Evolutionary conservation across 768 basidiomycete species (phyloP), one percentile per base, ranked within the genome.

Genomic region (Cyathus striatus): DNA sequence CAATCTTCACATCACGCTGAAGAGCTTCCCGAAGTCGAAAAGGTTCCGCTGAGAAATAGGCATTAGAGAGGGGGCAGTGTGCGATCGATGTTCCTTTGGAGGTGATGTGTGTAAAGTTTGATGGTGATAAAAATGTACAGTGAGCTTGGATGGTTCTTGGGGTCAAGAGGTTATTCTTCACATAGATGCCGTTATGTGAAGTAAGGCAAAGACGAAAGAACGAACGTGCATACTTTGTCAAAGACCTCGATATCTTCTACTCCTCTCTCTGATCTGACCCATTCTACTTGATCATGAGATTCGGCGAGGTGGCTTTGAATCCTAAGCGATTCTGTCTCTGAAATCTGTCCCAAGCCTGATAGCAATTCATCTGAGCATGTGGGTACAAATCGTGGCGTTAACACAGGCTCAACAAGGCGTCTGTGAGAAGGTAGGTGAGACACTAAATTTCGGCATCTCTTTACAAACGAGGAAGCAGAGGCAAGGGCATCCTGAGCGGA

Each of bases 351-450:
- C 0, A 95, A 67, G 6, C 79, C 83, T 6, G 49, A 47, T 0
- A 94, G 70, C 23, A 93, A 68, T 34, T 74, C 78, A 39, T 86
- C 69, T 2, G 88, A 85, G 57, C 90, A 94, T 0, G 90, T 90
- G 1, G 92, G 92, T 2, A 94, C 83, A 49, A 94, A 95, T 14
- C 92, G 79, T 0, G 92, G 92, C 0, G 92, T 93, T 42, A 95
- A 61, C 7, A 94, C 87, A 1, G 92, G 92, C 44, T 86, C 76
- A 3, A 92, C 74, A 6, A 89, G 69, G 7, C 73, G 70, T 34
- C 58, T 53, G 49, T 79, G 70, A 2, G 55, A 38, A 0, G 73
- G 72, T 1, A 79, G 57, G 17, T 62, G 43, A 4, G 65, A 52
- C 4, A 66, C 62, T 6, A 76, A 56, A 1, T 61, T 54, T 21